Percentiles rank a stretch among this genome's conserved stretches.
Conservation (phyloP, 192 early-diverging fungal genomes). For the Chytriomyces confervae region DNA sequence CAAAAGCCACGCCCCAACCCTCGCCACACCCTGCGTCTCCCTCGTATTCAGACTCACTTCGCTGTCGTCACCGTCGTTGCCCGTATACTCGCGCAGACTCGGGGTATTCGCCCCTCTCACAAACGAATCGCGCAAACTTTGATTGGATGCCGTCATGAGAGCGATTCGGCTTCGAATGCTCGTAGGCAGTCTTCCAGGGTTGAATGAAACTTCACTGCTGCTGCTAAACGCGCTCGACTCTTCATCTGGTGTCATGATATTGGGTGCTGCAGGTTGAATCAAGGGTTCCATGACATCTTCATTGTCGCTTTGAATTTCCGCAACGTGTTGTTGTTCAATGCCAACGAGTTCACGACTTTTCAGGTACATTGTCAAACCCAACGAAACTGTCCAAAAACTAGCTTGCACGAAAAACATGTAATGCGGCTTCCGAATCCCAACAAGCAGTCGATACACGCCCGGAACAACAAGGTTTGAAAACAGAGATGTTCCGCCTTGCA, state of each 20-base stretch:
- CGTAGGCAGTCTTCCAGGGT: background rate
- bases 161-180: background rate
- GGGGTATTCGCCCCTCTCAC: background rate
- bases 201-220: background rate
- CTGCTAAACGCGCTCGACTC: background rate
- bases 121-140: background rate
- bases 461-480: slow-evolving; percentile 24
- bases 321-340: slow-evolving; percentile 1
- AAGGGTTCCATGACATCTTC: background rate
- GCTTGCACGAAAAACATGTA: slow-evolving; percentile 25
- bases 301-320: background rate
- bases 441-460: slow-evolving; percentile 4
- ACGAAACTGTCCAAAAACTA: slow-evolving; percentile 7
- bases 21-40: background rate
- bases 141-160: background rate
- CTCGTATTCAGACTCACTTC: background rate
- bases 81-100: background rate
- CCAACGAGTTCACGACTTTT: slow-evolving; percentile 28
- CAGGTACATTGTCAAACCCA: slow-evolving; percentile 1
- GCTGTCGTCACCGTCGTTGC: background rate
- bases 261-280: background rate
- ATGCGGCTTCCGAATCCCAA: slow-evolving; percentile 1
- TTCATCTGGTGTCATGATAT: background rate
- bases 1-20: background rate
- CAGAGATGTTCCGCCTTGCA: slow-evolving; percentile 21